These are phyloP conservation scores for Puccinia triticina DNA, from an alignment of 1,284 basidiomycete genomes.

Conservation along the genomic window DNA sequence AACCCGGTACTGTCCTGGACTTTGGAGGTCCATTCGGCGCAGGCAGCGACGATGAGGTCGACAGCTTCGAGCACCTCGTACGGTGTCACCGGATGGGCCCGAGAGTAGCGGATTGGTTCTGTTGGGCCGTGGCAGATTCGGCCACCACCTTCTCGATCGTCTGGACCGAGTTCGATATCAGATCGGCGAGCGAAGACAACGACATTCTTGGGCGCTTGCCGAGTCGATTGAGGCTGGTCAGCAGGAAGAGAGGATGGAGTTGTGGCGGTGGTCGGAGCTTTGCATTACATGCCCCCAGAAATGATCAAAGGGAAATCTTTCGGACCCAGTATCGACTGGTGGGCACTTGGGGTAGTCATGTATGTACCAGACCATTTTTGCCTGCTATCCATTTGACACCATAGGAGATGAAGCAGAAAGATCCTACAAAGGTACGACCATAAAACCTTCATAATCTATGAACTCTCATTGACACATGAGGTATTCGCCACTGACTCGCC, in stretches of 20 bases:
- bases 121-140: conserved; percentile 18
- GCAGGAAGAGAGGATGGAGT: too few relatives aligned
- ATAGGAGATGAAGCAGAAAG: background rate
- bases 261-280: too few relatives aligned
- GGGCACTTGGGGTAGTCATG: conserved; percentile 25
- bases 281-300: conserved; percentile 31
- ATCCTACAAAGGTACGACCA: background rate
- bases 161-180: conserved; percentile 39
- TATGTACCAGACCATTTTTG: conserved; percentile 4
- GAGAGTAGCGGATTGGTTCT: conserved; percentile 17
- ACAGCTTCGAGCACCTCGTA: conserved; percentile 50
- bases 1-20: conserved; percentile 50
- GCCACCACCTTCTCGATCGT: conserved; percentile 47
- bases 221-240: too few relatives aligned
- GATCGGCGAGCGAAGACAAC: conserved; percentile 27
- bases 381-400: conserved; percentile 11
- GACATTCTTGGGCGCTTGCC: conserved; percentile 16
- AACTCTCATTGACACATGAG: too few relatives aligned
- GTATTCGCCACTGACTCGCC: background rate
- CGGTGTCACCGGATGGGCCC: conserved; percentile 30
- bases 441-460: background rate
- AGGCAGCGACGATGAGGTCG: conserved; percentile 49
- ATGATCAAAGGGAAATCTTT: background rate
- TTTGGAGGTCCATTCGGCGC: conserved; percentile 45
- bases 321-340: conserved; percentile 21